phyloP scores from a whole-genome alignment of 108 stramenopile species.

The Skeletonema costatum region DNA sequence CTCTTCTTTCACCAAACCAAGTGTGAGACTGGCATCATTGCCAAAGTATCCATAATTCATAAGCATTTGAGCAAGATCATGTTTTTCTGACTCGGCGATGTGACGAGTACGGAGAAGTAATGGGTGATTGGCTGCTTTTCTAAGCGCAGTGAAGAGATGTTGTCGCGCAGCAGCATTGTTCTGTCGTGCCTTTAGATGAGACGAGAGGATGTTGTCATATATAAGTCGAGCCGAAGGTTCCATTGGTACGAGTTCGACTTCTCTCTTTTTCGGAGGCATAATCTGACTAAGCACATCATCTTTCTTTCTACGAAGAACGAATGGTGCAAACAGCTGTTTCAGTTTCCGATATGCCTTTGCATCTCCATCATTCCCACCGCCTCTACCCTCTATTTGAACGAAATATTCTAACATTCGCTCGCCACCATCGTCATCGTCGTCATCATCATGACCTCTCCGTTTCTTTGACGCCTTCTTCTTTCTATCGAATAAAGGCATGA shows the following conservation, averaged over 20 bases:
- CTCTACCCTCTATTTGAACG: constrained; percentile 56
- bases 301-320: constrained; percentile 92
- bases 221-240: constrained; percentile 24
- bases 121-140: constrained; percentile 97
- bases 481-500: constrained; percentile 83
- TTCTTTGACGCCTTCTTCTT: constrained; percentile 37
- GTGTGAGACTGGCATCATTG: constrained; percentile 68
- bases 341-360: constrained; percentile 68
- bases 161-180: constrained; percentile 55
- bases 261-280: constrained; percentile 70
- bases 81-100: constrained; percentile 52
- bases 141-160: constrained; percentile 93
- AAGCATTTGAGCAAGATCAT: constrained; percentile 54
- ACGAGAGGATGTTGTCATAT: constrained; percentile 39
- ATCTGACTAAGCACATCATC: constrained; percentile 80
- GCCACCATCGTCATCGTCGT: constrained; percentile 58
- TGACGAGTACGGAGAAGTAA: constrained; percentile 85
- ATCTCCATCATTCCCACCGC: constrained; percentile 31
- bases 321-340: constrained; percentile 89
- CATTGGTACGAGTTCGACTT: constrained; percentile 44
- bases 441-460: constrained; percentile 50
- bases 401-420: constrained; percentile 84
- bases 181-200: constrained; percentile 31
- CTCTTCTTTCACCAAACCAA: constrained; percentile 75
- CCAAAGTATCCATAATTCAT: constrained; percentile 81